Evolutionary conservation across 345 rosid genomes (phyloP).

Genomic region (Hibiscus syriacus): DNA sequence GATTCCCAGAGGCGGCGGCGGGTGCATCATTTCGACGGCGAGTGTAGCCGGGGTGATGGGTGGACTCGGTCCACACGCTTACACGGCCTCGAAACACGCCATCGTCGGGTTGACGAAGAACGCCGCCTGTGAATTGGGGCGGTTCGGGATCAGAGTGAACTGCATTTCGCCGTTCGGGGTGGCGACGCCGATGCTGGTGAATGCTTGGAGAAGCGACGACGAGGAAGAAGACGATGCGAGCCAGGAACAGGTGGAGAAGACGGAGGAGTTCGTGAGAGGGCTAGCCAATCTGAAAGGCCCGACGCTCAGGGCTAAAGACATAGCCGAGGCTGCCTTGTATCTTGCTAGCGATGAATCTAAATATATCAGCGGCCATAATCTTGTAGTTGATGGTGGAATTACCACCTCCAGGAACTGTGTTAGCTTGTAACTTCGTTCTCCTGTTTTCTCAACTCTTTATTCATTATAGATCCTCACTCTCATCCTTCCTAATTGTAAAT

Average conservation of each 20-base stretch:
- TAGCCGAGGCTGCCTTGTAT: too few species aligned
- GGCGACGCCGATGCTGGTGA: constrained; percentile 7
- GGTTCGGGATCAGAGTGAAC: constrained; percentile 18
- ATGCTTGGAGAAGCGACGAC: not conserved
- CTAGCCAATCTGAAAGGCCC: too few species aligned
- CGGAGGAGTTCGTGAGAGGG: constrained; percentile 1
- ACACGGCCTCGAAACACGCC: constrained; percentile 15
- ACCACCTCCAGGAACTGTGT: not conserved
- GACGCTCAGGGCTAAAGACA: too few species aligned
- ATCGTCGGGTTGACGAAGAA: constrained; percentile 13
- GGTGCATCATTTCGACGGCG: constrained; percentile 4
- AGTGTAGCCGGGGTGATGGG: not conserved
- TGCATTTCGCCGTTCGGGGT: too few species aligned
- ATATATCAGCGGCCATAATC: constrained; percentile 2
- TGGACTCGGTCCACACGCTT: not conserved
- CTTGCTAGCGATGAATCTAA: too few species aligned
- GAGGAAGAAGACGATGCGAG: not conserved
- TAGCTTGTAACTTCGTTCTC: not conserved
- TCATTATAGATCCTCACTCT: too few species aligned
- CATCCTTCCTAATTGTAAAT: not conserved
- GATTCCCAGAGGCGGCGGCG: too few species aligned
- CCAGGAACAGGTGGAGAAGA: not conserved
- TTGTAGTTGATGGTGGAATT: not conserved
- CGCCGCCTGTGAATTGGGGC: constrained; percentile 15
- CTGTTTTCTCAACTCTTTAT: not conserved